A percentile compares a stretch with the other conserved stretches of the same genome.
Evolutionary conservation across 768 basidiomycete species (phyloP).

Genomic region (Phylloporus sp.): DNA sequence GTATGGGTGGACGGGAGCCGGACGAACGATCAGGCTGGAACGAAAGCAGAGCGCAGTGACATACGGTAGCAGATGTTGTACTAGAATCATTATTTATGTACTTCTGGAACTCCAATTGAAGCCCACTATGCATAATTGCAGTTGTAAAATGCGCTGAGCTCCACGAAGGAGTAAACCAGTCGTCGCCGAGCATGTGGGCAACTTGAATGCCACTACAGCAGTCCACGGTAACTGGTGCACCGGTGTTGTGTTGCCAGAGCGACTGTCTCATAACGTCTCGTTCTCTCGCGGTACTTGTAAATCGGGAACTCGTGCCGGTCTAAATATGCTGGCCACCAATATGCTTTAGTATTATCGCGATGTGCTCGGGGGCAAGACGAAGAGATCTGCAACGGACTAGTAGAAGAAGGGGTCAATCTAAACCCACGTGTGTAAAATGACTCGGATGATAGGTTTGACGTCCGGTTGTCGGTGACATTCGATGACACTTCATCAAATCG

Average conservation of each 20-base stretch:
- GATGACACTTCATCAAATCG: no score
- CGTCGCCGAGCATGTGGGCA: no score
- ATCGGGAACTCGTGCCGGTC: not conserved
- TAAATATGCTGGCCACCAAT: slow-evolving; percentile 28
- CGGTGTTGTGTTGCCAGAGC: no score
- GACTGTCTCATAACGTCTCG: not conserved
- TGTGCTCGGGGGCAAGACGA: slow-evolving; percentile 2
- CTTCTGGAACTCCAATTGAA: no score
- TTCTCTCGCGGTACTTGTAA: not conserved
- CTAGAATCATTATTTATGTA: not conserved
- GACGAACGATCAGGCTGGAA: not conserved
- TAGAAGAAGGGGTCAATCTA: slow-evolving; percentile 7
- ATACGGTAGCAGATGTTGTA: slow-evolving; percentile 5
- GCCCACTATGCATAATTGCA: no score
- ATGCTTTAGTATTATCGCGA: slow-evolving; percentile 33
- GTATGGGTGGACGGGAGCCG: not conserved
- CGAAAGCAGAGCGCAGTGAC: not conserved
- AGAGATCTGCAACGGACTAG: slow-evolving; percentile 24
- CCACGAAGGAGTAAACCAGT: no score
- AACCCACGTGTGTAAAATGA: not conserved
- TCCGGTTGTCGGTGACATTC: no score
- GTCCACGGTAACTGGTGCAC: no score
- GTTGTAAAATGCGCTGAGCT: no score
- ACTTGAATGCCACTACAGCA: no score
- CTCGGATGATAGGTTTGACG: not conserved